Base-by-base conservation (phyloP, 345 rosid species). In the Sisymbrium altissimum region DNA sequence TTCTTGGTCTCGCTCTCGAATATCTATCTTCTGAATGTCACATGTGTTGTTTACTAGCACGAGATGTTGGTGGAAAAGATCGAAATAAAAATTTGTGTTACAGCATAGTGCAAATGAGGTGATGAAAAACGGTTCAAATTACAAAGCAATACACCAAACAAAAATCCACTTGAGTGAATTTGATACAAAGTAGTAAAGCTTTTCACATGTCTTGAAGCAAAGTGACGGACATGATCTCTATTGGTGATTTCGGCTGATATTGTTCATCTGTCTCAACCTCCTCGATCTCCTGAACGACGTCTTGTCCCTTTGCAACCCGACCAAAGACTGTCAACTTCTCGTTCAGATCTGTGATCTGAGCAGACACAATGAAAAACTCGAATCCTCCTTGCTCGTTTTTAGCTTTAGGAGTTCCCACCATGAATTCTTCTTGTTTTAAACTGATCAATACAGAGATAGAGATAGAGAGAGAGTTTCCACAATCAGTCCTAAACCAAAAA, bases 241-340 rank as follows among this genome's bases (percentile, higher is more conserved):
- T 68, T 8, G 86, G 76, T 44, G 94, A 87, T 77, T 88, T 91
- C 63, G 97, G 96, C 73, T 79, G 90, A 64, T 84, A 88, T 23
- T 79, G 85, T 73, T 88, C 97, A 76, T 91, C 96, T 14, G 93
- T 94, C 78, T 91, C 91, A 65, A 88, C 91, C 79, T 93, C 95
- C 60, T 93, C 91, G 13, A 91, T 91, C 84, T 89, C 97, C 91
- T 89, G 85, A 74, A 87, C 87, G 30, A 87, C 79, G 21, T 80
- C 86, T 70, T 86, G 83, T 62, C 92, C 96, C 75, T 83, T 82
- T 9, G 81, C 46, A 38, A 87, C 83, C 38, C 86, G 79, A 57
- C 92, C 92, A 55, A 87, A 89, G 53, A 89, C 85, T 27, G 70
- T 80, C 64, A 87, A 80, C 77, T 86, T 87, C 46, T 89, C 90